Conservation (phyloP, 345 rosid genomes). For the Pelargonium nanum region DNA sequence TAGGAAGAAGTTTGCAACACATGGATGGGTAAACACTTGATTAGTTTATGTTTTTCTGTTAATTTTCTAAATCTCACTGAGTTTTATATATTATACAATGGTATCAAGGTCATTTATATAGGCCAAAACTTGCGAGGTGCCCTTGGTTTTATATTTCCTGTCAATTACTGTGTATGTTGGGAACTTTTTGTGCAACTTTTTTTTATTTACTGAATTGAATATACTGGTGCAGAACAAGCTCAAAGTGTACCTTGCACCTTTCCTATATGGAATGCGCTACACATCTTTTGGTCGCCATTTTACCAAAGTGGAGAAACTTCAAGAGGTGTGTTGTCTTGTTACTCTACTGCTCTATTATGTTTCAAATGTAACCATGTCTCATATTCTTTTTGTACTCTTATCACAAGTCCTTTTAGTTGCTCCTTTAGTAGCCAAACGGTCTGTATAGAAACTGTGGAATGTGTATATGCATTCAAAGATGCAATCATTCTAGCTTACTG, state of each 20-base stretch:
- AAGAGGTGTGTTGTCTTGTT: constrained; percentile 40
- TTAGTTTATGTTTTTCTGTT: too few species aligned
- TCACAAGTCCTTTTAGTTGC: not conserved
- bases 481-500: not conserved
- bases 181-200: not conserved
- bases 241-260: constrained; percentile 73
- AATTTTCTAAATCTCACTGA: too few species aligned
- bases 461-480: not conserved
- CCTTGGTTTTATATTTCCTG: too few species aligned
- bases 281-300: constrained; percentile 95
- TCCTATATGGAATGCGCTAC: constrained; percentile 69
- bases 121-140: too few species aligned
- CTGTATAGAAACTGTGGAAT: not conserved
- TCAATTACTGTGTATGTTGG: too few species aligned
- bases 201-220: constrained; percentile 11
- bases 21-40: too few species aligned
- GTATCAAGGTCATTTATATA: too few species aligned
- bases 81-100: too few species aligned
- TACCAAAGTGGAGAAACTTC: constrained; percentile 72
- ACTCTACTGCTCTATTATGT: not conserved
- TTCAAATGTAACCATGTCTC: not conserved
- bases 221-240: constrained; percentile 59
- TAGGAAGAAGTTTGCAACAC: too few species aligned
- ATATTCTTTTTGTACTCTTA: not conserved
- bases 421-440: not conserved